Evolutionary conservation across 1,139 yeast species (phyloP).

Genomic region (Magnusiomyces paraingens): DNA sequence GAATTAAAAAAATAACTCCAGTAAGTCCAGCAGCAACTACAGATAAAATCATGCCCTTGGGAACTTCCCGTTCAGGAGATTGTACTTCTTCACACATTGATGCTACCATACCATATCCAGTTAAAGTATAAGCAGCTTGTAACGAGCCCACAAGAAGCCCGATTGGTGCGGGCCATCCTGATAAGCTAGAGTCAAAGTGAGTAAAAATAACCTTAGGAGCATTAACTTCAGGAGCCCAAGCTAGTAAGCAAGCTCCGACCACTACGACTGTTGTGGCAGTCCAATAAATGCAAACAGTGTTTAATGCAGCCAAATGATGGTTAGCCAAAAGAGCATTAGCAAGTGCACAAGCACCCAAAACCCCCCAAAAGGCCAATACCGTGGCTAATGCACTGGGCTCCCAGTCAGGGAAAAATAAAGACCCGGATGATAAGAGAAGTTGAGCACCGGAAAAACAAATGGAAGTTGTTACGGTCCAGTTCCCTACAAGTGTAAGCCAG

Average conservation of each 20-base stretch:
- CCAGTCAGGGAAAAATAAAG: slow-evolving; percentile 13
- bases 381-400: slow-evolving; percentile 16
- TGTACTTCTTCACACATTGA: slow-evolving; percentile 80
- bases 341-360: slow-evolving; percentile 18
- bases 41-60: slow-evolving; percentile 63
- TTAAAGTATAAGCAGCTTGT: slow-evolving; percentile 70
- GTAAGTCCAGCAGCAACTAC: slow-evolving; percentile 58
- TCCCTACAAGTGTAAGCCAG: slow-evolving; percentile 17
- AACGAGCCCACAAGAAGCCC: slow-evolving; percentile 51
- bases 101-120: slow-evolving; percentile 77
- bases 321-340: slow-evolving; percentile 18
- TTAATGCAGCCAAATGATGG: slow-evolving; percentile 15
- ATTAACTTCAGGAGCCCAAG: slow-evolving; percentile 18
- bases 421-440: slow-evolving; percentile 13
- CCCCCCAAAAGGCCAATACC: slow-evolving; percentile 20
- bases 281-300: slow-evolving; percentile 22
- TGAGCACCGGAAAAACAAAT: slow-evolving; percentile 18
- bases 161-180: slow-evolving; percentile 24
- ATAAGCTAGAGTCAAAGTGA: slow-evolving; percentile 22
- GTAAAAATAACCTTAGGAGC: slow-evolving; percentile 22
- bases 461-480: slow-evolving; percentile 18
- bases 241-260: slow-evolving; percentile 21
- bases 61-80: slow-evolving; percentile 65
- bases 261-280: slow-evolving; percentile 20
- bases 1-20: slow-evolving; percentile 66